These are phyloP conservation scores for Colletotrichum graminicola DNA, from an alignment of 2,329 filamentous ascomycete species.

Conservation along the genomic window DNA sequence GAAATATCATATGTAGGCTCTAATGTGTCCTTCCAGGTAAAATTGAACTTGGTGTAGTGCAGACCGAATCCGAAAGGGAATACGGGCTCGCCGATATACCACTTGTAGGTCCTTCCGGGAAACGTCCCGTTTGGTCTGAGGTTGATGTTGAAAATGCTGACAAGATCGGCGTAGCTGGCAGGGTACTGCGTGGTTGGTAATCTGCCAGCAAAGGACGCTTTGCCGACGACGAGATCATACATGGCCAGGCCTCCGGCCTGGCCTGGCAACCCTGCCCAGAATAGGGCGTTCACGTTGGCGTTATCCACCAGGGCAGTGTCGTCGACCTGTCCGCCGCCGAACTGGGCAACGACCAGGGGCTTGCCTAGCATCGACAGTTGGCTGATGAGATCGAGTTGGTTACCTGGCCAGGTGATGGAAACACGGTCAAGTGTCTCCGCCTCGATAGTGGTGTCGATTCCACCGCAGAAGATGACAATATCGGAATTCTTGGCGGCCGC, in stretches of 20 bases:
- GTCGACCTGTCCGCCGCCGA: slow-evolving; percentile 58
- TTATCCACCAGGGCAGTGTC: not conserved
- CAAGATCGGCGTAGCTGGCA: slow-evolving; percentile 55
- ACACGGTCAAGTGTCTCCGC: slow-evolving; percentile 65
- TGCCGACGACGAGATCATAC: slow-evolving; percentile 65
- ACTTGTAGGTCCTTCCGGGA: not conserved
- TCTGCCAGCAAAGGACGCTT: slow-evolving; percentile 62
- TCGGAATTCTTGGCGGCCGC: slow-evolving; percentile 60
- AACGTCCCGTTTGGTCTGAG: not conserved
- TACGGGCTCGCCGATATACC: not conserved
- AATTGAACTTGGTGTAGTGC: not conserved
- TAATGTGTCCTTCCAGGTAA: not conserved
- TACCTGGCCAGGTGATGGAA: slow-evolving; percentile 63
- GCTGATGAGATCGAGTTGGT: slow-evolving; percentile 64
- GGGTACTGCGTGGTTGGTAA: slow-evolving; percentile 69
- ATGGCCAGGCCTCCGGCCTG: slow-evolving; percentile 59
- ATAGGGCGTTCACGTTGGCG: slow-evolving; percentile 42
- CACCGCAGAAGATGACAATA: slow-evolving; percentile 66
- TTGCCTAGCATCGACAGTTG: slow-evolving; percentile 53
- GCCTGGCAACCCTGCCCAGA: not conserved
- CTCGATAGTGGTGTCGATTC: slow-evolving; percentile 66
- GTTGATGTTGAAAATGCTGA: not conserved
- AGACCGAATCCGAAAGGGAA: not conserved
- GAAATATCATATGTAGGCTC: not conserved
- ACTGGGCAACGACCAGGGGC: slow-evolving; percentile 63